Evolutionary conservation across 2,329 filamentous ascomycete species (phyloP).

Genomic region (Verruconis gallopava): DNA sequence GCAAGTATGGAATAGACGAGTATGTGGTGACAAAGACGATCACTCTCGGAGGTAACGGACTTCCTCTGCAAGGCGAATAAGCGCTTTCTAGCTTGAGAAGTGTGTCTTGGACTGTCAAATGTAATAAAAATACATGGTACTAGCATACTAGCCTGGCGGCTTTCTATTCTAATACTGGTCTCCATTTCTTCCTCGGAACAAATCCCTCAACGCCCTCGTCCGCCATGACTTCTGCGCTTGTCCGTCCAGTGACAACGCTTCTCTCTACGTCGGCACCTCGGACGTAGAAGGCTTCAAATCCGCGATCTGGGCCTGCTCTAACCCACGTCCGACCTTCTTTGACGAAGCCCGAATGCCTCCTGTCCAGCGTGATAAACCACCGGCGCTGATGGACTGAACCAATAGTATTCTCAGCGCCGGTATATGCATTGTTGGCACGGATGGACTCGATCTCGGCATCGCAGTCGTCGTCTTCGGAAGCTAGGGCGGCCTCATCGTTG

Average conservation of each 20-base stretch:
- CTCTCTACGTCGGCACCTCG: conserved; percentile 9
- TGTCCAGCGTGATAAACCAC: conserved; percentile 55
- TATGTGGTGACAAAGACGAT: conserved; percentile 35
- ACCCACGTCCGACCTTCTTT: conserved; percentile 13
- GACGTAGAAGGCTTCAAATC: conserved; percentile 10
- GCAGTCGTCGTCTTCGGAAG: conserved; percentile 36
- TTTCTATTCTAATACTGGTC: conserved; percentile 9
- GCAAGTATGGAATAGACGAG: conserved; percentile 36
- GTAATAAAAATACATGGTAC: too few species aligned
- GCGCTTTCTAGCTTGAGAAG: too few species aligned
- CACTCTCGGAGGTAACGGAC: conserved; percentile 39
- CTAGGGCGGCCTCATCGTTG: conserved; percentile 11
- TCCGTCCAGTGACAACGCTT: conserved; percentile 9
- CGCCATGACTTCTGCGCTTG: conserved; percentile 8
- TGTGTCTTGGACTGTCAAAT: too few species aligned
- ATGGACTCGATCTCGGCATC: conserved; percentile 25
- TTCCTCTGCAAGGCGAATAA: conserved; percentile 2
- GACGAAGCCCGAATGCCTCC: conserved; percentile 44
- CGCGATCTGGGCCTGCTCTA: neutral
- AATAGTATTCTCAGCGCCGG: conserved; percentile 51
- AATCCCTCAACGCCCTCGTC: conserved; percentile 10
- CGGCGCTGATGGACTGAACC: conserved; percentile 53
- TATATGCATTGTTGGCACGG: conserved; percentile 50
- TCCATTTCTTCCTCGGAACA: conserved; percentile 9
- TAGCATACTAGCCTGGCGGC: too few species aligned